Evolutionary conservation across 2,329 filamentous ascomycete species (phyloP).

Genomic region (Neoscytalidium dimidiatum): DNA sequence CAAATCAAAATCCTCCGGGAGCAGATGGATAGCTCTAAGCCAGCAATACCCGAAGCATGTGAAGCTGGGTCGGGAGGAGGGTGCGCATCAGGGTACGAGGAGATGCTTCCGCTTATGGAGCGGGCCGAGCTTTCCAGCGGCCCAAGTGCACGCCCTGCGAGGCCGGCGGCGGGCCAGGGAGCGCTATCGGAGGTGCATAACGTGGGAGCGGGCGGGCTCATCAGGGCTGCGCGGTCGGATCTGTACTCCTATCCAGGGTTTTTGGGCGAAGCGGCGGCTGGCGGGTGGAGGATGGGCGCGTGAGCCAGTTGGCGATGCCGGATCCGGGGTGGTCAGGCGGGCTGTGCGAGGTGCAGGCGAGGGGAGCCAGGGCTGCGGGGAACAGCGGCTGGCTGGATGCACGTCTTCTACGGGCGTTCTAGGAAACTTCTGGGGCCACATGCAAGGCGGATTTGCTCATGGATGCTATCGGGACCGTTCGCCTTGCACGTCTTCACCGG

Average conservation of each 20-base stretch:
- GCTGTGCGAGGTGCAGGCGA: background rate
- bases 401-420: slow-evolving; percentile 2
- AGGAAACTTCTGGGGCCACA: background rate
- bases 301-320: background rate
- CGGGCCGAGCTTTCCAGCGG: slow-evolving; percentile 26
- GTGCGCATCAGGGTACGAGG: slow-evolving; percentile 23
- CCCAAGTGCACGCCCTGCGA: slow-evolving; percentile 5
- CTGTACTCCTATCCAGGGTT: slow-evolving; percentile 1
- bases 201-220: background rate
- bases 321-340: background rate
- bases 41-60: slow-evolving; percentile 7
- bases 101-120: slow-evolving; percentile 26
- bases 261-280: background rate
- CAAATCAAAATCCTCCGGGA: slow-evolving; percentile 63
- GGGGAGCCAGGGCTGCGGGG: background rate
- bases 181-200: slow-evolving; percentile 5
- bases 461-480: background rate
- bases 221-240: slow-evolving; percentile 1
- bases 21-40: slow-evolving; percentile 49
- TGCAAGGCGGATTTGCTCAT: background rate
- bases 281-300: background rate
- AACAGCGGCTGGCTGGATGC: background rate
- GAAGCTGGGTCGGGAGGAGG: background rate
- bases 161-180: background rate
- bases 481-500: slow-evolving; percentile 12